Evolutionary conservation across 2,329 filamentous ascomycete genomes (phyloP).

Genomic region (Orbilia ellipsospora): DNA sequence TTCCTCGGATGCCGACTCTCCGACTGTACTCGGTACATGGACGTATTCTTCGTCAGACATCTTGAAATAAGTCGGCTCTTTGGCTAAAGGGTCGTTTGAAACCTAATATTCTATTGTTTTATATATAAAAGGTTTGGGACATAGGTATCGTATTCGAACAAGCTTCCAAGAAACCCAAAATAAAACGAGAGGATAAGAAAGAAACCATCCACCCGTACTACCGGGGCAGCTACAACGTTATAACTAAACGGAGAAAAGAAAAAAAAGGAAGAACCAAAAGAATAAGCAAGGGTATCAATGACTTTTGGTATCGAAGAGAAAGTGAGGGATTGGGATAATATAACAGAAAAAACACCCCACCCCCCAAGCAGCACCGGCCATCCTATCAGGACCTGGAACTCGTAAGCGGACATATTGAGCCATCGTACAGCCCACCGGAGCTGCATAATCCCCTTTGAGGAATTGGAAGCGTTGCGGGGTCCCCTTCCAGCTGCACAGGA

Average conservation of each 20-base stretch:
- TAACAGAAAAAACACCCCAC: conserved; percentile 15
- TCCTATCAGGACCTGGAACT: conserved; percentile 29
- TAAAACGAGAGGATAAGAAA: conserved; percentile 12
- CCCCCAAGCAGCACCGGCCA: conserved; percentile 16
- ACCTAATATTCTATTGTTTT: not conserved
- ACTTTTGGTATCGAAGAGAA: conserved; percentile 7
- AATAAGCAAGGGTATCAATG: conserved; percentile 31
- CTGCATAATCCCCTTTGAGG: conserved; percentile 37
- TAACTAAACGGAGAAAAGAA: not conserved
- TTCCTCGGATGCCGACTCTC: conserved; percentile 24
- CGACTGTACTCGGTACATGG: conserved; percentile 19
- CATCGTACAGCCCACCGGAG: conserved; percentile 32
- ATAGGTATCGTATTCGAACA: not conserved
- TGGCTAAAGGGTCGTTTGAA: not conserved
- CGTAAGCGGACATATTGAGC: conserved; percentile 43
- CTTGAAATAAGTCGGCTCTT: not conserved
- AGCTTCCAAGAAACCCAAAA: not conserved
- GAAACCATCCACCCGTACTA: not conserved
- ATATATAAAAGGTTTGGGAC: not conserved
- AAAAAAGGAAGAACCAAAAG: not conserved
- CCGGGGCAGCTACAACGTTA: conserved; percentile 3
- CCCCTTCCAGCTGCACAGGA: conserved; percentile 5
- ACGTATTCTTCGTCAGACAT: conserved; percentile 32
- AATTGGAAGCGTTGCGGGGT: conserved; percentile 47
- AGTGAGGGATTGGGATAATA: conserved; percentile 26